Evolutionary conservation across 306 rosid species (phyloP).

Genomic region (Dicorynia guianensis): DNA sequence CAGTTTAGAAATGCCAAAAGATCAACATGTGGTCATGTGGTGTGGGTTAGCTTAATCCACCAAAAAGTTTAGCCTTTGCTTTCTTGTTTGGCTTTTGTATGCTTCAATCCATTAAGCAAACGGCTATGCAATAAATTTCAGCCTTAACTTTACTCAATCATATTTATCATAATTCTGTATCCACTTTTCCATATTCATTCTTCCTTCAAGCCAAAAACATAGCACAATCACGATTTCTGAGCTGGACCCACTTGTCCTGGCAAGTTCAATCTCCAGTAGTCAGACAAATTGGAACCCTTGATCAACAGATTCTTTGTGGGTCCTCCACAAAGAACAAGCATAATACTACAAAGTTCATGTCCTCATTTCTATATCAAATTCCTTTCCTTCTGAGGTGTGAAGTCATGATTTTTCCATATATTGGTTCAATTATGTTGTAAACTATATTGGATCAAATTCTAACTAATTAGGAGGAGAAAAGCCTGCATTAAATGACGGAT

Average conservation of each 20-base stretch:
- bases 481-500: conserved; percentile 13
- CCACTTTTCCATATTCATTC: conserved; percentile 34
- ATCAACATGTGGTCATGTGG: not conserved
- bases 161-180: not conserved
- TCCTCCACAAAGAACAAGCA: conserved; percentile 21
- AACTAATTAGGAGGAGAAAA: conserved; percentile 19
- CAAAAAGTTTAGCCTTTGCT: conserved; percentile 35
- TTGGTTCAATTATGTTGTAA: not conserved
- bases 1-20: conserved; percentile 51
- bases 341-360: conserved; percentile 1
- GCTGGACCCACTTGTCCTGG: conserved; percentile 44
- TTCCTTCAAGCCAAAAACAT: conserved; percentile 28
- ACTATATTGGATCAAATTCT: not conserved
- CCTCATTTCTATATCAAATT: not conserved
- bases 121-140: conserved; percentile 1
- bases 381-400: not conserved
- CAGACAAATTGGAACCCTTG: conserved; percentile 40
- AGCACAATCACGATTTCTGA: not conserved
- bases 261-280: conserved; percentile 20
- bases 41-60: conserved; percentile 22
- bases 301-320: conserved; percentile 27
- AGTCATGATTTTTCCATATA: too few relatives aligned
- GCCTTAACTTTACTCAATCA: conserved; percentile 21
- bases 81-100: not conserved
- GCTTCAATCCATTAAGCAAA: conserved; percentile 38